Conservation (phyloP, 1,284 basidiomycete species). For the Kalmanozyma brasiliensis region DNA sequence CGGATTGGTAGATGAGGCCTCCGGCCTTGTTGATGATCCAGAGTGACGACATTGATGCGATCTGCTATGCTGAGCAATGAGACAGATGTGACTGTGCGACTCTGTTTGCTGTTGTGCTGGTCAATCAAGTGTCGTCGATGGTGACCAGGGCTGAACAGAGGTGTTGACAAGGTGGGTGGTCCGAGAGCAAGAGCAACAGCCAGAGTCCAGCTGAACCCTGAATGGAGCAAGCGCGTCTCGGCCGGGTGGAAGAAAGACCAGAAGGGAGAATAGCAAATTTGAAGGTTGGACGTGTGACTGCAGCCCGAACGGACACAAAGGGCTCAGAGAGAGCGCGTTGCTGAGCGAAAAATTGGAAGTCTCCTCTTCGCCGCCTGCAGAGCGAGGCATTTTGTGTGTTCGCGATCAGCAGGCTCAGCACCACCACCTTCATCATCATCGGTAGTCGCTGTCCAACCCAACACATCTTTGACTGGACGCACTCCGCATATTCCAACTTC, state of each 20-base stretch:
- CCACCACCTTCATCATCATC: conserved; percentile 1
- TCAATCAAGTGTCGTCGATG: no score
- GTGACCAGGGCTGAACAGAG: no score
- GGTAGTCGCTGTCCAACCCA: conserved; percentile 9
- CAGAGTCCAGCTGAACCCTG: conserved; percentile 17
- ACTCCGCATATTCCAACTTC: not conserved
- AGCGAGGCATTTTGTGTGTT: not conserved
- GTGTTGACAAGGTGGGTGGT: not conserved
- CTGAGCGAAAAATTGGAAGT: not conserved
- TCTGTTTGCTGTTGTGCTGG: no score
- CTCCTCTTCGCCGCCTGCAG: not conserved
- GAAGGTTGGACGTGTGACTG: no score
- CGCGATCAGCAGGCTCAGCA: not conserved
- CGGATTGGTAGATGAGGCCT: conserved; percentile 91
- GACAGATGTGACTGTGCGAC: no score
- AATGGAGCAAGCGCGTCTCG: conserved; percentile 6
- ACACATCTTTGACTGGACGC: conserved; percentile 1
- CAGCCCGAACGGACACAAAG: no score
- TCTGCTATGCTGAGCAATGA: no score
- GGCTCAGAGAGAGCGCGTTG: conserved; percentile 6
- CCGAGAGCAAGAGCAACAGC: conserved; percentile 4
- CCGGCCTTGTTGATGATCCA: conserved; percentile 99
- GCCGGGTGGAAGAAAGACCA: conserved; percentile 46
- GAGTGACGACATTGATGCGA: conserved; percentile 72
- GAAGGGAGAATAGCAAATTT: not conserved